Percentiles rank a stretch among this genome's conserved stretches.
phyloP scores from a whole-genome alignment of 768 basidiomycete species.

The Suillus discolor region DNA sequence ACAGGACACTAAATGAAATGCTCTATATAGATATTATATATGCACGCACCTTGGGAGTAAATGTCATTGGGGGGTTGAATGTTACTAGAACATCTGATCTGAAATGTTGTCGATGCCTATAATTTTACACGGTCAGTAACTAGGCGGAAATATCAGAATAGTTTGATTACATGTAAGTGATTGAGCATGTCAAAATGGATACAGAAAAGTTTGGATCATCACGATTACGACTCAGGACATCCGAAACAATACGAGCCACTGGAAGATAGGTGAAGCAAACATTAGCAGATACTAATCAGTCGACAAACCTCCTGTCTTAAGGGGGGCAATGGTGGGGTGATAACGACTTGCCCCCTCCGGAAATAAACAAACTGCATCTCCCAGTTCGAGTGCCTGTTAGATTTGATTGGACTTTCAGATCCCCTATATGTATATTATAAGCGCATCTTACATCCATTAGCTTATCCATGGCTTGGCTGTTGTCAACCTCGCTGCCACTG shows the following conservation, averaged over 20 bases:
- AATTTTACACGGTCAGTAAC: conserved; percentile 10
- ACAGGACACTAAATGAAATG: conserved; percentile 10
- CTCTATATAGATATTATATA: not conserved
- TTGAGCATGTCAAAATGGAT: conserved; percentile 73
- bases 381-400: conserved; percentile 66
- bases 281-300: not conserved
- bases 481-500: conserved; percentile 56
- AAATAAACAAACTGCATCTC: conserved; percentile 82
- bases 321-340: conserved; percentile 82
- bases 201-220: conserved; percentile 72
- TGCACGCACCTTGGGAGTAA: conserved; percentile 58
- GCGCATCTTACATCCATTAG: conserved; percentile 58
- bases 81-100: conserved; percentile 87
- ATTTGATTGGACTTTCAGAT: conserved; percentile 13
- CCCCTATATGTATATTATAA: conserved; percentile 8
- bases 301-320: conserved; percentile 79
- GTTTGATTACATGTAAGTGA: conserved; percentile 72
- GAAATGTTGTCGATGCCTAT: conserved; percentile 83
- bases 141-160: not conserved
- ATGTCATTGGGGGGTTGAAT: conserved; percentile 70
- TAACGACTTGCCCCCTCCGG: conserved; percentile 88
- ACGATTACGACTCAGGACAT: conserved; percentile 70
- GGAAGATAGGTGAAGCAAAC: conserved; percentile 6
- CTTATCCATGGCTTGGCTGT: conserved; percentile 65
- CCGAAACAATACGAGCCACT: conserved; percentile 84